Evolutionary conservation across 768 basidiomycete genomes (phyloP), one percentile per base, ranked within the genome.

Genomic region (Rhizopogon vesiculosus): DNA sequence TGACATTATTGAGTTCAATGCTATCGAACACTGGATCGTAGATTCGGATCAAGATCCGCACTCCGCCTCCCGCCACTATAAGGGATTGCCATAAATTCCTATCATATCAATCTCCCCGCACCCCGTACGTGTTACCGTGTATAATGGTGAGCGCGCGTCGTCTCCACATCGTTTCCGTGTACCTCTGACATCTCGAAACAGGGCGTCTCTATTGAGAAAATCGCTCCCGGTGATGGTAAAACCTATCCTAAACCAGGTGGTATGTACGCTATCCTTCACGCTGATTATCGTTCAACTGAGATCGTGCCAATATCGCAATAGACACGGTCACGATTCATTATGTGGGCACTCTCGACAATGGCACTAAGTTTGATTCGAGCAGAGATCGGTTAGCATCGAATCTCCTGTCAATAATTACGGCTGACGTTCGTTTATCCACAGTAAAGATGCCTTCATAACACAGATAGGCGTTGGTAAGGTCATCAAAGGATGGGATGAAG

Each of bases 401-500:
- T 45, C 50, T 46, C 42, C 54, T 13, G 19, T 48, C 29, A 10
- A 41, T 25, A 13, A n/a, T 41, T 1, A 38, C 7, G 45, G 10
- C 42, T 61, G 54, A 61, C 56, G 55, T 56, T 45, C 2, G 22
- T 57, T 53, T 56, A 35, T 46, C 25, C n/a, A 12, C 68, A 90
- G 91, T 40, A 74, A 75, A 0, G 3, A 3, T 0, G 81, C 89
- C 1, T 93, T 93, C 68, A 62, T 70, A 58, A 90, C 88, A 3
- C 65, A 81, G 66, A 92, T 93, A 59, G 90, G 92, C 44, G 74
- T 83, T 18, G 88, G 89, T 7, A 84, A 86, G 65, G 92, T 95
- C 45, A 93, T 95, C 73, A 87, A 78, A 65, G 90, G 92, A 31
- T 94, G 91, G 93, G 92, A 93, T 64, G 89, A 93, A 69, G 92